Conservation (phyloP, 257 asterid genomes). For the Nemophila menziesii region DNA sequence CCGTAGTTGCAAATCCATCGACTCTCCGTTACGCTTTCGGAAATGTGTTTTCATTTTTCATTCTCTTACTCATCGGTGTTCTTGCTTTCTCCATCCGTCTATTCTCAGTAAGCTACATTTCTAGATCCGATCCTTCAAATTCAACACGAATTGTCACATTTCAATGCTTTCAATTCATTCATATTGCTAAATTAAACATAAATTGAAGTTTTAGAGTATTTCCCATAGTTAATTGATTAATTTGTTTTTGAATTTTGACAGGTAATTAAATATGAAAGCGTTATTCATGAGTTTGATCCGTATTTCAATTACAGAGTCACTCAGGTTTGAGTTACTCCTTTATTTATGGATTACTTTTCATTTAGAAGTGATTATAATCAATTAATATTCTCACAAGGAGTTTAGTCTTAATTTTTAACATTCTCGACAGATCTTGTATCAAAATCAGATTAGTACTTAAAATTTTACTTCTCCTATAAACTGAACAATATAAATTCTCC, state of each 20-base stretch:
- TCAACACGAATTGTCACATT: not conserved
- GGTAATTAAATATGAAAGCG: constrained; percentile 98
- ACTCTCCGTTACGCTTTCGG: constrained; percentile 58
- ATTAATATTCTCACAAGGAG: not conserved
- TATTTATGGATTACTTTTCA: not conserved
- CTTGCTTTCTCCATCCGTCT: constrained; percentile 98
- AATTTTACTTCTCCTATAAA: too few species aligned
- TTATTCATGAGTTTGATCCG: constrained; percentile 95
- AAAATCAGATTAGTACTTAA: not conserved
- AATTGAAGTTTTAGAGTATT: not conserved
- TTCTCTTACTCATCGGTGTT: constrained; percentile 79
- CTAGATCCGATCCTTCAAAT: constrained; percentile 19
- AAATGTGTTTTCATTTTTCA: constrained; percentile 56
- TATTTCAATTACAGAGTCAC: constrained; percentile 97
- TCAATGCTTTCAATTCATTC: too few species aligned
- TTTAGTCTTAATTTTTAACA: not conserved
- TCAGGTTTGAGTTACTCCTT: constrained; percentile 48
- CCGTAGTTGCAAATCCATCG: constrained; percentile 18
- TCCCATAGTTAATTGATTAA: not conserved
- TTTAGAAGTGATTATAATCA: not conserved
- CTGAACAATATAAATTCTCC: not conserved
- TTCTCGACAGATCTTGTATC: not conserved
- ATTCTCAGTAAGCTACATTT: constrained; percentile 50
- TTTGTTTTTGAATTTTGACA: constrained; percentile 14
- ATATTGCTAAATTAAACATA: too few species aligned